Percentiles rank a stretch among this genome's conserved stretches.
These are phyloP conservation scores for Mycena maculata DNA, from an alignment of 768 basidiomycete genomes.

Conservation along the genomic window DNA sequence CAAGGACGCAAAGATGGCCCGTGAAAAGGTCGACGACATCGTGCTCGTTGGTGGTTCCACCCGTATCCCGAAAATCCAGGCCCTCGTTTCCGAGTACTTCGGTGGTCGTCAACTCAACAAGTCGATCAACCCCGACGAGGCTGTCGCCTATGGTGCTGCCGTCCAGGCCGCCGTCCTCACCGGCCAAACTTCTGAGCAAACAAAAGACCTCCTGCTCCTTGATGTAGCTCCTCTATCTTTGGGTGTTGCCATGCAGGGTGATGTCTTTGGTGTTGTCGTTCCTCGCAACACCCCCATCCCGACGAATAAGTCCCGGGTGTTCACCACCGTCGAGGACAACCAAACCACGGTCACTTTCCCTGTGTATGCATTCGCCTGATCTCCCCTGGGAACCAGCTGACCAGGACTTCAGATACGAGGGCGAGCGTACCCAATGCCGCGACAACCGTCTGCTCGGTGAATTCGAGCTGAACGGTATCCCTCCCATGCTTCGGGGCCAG, in stretches of 20 bases:
- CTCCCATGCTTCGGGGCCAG: slow-evolving; percentile 99
- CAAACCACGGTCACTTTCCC: slow-evolving; percentile 99
- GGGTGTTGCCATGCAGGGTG: slow-evolving; percentile 99
- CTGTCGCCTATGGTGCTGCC: slow-evolving; percentile 99
- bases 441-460: slow-evolving; percentile 99
- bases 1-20: slow-evolving; percentile 98
- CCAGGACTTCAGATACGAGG: slow-evolving; percentile 79
- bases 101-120: slow-evolving; percentile 98
- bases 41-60: slow-evolving; percentile 99
- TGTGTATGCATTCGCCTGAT: slow-evolving; percentile 65
- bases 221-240: slow-evolving; percentile 98
- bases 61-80: slow-evolving; percentile 99
- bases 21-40: slow-evolving; percentile 98
- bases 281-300: slow-evolving; percentile 99
- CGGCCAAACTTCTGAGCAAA: slow-evolving; percentile 98
- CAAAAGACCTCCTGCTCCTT: slow-evolving; percentile 96
- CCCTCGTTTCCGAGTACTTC: slow-evolving; percentile 98
- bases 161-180: slow-evolving; percentile 99
- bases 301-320: slow-evolving; percentile 98
- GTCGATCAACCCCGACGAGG: slow-evolving; percentile 99
- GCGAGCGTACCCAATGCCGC: slow-evolving; percentile 99
- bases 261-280: slow-evolving; percentile 99
- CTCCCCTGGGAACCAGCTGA: slow-evolving; percentile 10
- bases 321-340: slow-evolving; percentile 99
- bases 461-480: slow-evolving; percentile 99